Percentiles rank a stretch among this genome's conserved stretches.
Conservation (phyloP, 2,329 filamentous ascomycete genomes). For the Bertia moriformis region DNA sequence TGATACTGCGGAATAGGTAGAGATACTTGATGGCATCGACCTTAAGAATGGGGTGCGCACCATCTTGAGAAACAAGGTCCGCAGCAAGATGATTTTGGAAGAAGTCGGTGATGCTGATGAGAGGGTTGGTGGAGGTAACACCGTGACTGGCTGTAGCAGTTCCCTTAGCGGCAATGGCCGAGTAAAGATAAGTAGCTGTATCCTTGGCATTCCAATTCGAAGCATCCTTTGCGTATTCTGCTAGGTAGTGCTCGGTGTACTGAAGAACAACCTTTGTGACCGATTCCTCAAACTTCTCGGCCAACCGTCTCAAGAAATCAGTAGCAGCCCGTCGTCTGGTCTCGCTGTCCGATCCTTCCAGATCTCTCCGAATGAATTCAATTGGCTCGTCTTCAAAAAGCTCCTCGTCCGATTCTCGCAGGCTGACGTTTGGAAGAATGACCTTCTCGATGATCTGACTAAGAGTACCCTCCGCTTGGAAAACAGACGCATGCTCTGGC, state of each 20-base stretch:
- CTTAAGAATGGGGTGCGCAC: constrained; percentile 72
- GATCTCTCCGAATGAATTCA: constrained; percentile 86
- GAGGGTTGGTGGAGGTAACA: constrained; percentile 76
- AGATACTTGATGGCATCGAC: constrained; percentile 97
- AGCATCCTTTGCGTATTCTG: constrained; percentile 52
- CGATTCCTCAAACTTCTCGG: constrained; percentile 72
- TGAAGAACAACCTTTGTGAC: constrained; percentile 78
- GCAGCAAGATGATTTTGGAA: constrained; percentile 83
- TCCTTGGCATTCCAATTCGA: constrained; percentile 94
- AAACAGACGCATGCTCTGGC: constrained; percentile 63
- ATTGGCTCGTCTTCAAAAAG: constrained; percentile 98
- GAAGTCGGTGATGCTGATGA: constrained; percentile 82
- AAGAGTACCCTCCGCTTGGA: constrained; percentile 69
- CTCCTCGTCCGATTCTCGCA: constrained; percentile 87
- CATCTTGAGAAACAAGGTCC: constrained; percentile 62
- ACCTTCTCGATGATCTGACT: constrained; percentile 90
- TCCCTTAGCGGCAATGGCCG: constrained; percentile 86
- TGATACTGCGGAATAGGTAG: constrained; percentile 88
- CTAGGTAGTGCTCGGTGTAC: constrained; percentile 76
- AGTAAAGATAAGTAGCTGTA: constrained; percentile 91
- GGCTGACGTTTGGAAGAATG: constrained; percentile 77
- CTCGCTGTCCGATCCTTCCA: constrained; percentile 92
- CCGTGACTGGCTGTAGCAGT: constrained; percentile 75
- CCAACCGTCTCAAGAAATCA: constrained; percentile 78
- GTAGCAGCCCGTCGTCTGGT: constrained; percentile 84